These are phyloP conservation scores for Podospora australis DNA, from an alignment of 495 filamentous ascomycete species.

Conservation along the genomic window DNA sequence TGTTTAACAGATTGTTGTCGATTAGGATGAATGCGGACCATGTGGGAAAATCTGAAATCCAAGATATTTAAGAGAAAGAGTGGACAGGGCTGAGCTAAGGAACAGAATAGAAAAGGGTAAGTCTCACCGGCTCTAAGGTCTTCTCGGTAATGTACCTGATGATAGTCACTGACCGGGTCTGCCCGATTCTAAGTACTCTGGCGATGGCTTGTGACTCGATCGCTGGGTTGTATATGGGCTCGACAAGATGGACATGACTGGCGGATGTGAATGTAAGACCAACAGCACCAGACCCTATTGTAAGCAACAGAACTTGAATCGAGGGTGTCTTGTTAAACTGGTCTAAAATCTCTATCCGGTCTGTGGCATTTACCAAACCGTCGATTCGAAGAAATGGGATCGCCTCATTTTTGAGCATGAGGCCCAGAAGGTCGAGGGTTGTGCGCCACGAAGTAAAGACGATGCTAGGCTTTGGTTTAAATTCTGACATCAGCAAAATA, in stretches of 20 bases:
- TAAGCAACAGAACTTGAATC: not conserved
- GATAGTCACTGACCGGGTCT: not conserved
- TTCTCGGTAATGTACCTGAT: not conserved
- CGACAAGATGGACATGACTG: not conserved
- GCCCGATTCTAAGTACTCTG: conserved; percentile 1
- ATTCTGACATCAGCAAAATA: too few relatives aligned
- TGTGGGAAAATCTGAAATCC: not conserved
- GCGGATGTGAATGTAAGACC: not conserved
- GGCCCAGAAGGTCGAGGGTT: not conserved
- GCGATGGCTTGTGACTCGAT: not conserved
- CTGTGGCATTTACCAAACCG: not conserved
- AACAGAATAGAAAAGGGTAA: not conserved
- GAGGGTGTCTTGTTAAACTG: not conserved
- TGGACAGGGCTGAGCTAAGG: too few relatives aligned
- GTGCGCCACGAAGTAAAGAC: conserved; percentile 3
- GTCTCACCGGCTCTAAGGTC: not conserved
- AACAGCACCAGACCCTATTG: not conserved
- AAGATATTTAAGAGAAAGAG: not conserved
- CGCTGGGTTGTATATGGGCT: conserved; percentile 2
- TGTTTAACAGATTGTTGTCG: not conserved
- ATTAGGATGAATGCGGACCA: not conserved
- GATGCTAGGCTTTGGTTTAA: not conserved
- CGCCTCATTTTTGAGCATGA: not conserved
- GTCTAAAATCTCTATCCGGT: not conserved
- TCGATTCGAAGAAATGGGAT: not conserved